Conservation (phyloP, 345 rosid genomes). For the Pseudoturritis turrita region DNA sequence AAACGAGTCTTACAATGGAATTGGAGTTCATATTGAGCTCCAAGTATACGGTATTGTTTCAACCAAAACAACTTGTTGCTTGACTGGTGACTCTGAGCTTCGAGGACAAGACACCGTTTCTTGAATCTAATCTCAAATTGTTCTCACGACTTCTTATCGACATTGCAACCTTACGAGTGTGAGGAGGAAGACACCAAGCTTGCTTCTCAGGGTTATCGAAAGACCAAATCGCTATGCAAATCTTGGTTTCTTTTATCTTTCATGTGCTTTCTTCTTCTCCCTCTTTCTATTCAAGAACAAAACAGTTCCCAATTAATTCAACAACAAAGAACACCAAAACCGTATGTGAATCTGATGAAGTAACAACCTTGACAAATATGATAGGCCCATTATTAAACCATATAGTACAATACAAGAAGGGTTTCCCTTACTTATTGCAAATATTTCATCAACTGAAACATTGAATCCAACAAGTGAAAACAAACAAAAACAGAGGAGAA, state of each 20-base stretch:
- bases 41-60: conserved; percentile 21
- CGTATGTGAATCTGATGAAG: neutral
- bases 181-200: conserved; percentile 29
- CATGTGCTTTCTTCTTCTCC: conserved; percentile 29
- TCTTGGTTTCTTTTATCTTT: conserved; percentile 29
- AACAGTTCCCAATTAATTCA: neutral
- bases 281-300: conserved; percentile 38
- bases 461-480: neutral
- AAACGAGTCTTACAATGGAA: conserved; percentile 32
- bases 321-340: neutral
- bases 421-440: neutral
- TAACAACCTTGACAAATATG: neutral
- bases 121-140: conserved; percentile 30
- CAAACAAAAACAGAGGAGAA: neutral
- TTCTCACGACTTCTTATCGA: conserved; percentile 26
- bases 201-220: conserved; percentile 23
- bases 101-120: conserved; percentile 27
- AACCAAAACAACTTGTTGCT: conserved; percentile 32
- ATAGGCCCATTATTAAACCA: neutral
- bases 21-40: conserved; percentile 29
- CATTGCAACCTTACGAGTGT: conserved; percentile 26
- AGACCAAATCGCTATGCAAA: conserved; percentile 24
- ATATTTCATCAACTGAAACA: neutral
- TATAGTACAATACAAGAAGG: neutral
- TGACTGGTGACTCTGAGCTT: conserved; percentile 25